Evolutionary conservation across 495 filamentous ascomycete species (phyloP).

Genomic region (Penicillium simplicissimum): DNA sequence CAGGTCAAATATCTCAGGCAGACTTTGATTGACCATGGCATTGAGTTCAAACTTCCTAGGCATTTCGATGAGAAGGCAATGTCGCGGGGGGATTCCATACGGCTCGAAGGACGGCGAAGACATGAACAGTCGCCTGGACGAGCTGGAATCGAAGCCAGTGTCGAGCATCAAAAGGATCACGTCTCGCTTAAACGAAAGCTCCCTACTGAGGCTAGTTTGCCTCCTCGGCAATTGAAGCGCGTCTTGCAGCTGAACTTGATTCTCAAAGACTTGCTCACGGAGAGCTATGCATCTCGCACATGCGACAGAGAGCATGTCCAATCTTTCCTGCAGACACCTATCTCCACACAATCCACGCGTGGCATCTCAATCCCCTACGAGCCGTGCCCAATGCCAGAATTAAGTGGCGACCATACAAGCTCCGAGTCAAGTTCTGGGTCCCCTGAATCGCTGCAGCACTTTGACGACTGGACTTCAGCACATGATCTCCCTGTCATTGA

Average conservation of each 20-base stretch:
- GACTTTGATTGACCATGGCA: conserved; percentile 44
- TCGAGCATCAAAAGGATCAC: not conserved
- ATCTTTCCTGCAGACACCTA: not conserved
- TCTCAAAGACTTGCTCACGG: not conserved
- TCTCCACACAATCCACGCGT: not conserved
- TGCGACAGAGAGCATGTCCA: conserved; percentile 1
- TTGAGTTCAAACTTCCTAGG: not conserved
- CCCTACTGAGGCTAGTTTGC: not conserved
- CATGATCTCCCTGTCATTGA: not conserved
- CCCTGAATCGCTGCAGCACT: not conserved
- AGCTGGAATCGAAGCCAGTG: not conserved
- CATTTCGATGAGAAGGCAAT: not conserved
- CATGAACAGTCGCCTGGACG: not conserved
- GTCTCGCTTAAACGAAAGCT: not conserved
- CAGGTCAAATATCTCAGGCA: conserved; percentile 77
- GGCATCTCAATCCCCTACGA: not conserved
- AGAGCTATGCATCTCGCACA: not conserved
- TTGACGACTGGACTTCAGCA: not conserved
- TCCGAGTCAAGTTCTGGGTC: not conserved
- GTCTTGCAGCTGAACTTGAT: conserved; percentile 5
- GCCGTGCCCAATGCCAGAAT: not conserved
- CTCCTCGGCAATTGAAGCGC: not conserved
- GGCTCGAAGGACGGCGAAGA: not conserved
- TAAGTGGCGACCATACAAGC: not conserved
- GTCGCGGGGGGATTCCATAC: not conserved